phyloP scores from a whole-genome alignment of 2,329 filamentous ascomycete genomes.

The Trichoderma afroharzianum region DNA sequence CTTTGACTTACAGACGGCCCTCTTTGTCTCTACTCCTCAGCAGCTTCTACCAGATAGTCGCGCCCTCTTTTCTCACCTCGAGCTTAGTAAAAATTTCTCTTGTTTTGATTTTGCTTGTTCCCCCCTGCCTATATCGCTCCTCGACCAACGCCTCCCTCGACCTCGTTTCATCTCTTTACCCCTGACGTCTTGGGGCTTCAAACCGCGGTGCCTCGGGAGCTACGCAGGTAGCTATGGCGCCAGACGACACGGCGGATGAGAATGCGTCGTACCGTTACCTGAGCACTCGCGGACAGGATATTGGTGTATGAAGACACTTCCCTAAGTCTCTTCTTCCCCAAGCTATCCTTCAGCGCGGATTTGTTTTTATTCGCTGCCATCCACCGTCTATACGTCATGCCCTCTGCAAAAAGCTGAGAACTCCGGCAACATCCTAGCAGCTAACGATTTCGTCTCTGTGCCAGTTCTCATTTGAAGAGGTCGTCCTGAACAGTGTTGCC shows the following conservation, averaged over 20 bases:
- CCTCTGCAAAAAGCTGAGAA: not conserved
- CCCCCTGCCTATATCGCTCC: not conserved
- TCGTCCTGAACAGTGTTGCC: conserved; percentile 84
- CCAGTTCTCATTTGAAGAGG: conserved; percentile 84
- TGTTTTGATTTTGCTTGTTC: not conserved
- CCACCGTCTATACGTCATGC: not conserved
- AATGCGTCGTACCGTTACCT: conserved; percentile 45
- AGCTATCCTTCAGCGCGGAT: not conserved
- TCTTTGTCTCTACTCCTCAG: not conserved
- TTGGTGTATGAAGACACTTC: conserved; percentile 37
- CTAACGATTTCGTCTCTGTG: not conserved
- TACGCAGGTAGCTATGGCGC: conserved; percentile 34
- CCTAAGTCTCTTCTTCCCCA: not conserved
- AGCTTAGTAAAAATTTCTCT: not conserved
- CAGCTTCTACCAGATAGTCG: not conserved
- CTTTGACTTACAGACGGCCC: conserved; percentile 3
- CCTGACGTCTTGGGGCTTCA: not conserved
- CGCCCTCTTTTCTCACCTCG: not conserved
- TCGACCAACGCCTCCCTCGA: not conserved
- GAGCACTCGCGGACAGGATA: conserved; percentile 49
- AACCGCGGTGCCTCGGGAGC: not conserved
- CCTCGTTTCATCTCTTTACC: not conserved
- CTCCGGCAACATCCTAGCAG: not conserved
- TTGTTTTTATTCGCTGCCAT: not conserved
- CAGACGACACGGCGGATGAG: conserved; percentile 35